Evolutionary conservation across 164 flowering plant genomes (phyloP), one percentile per base, ranked within the genome.

Genomic region (Chloranthus sessilifolius): DNA sequence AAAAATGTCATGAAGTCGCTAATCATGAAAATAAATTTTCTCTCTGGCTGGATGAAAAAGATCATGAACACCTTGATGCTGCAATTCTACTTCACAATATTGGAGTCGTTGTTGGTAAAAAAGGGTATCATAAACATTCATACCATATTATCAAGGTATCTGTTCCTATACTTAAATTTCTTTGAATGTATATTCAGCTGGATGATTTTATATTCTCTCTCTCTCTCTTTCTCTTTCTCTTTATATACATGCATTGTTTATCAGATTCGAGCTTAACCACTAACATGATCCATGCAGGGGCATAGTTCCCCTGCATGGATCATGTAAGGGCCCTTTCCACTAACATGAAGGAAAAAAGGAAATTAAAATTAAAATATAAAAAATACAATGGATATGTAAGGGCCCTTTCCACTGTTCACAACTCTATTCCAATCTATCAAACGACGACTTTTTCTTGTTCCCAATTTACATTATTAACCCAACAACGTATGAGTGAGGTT

Each of bases 51-150:
- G 71, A 65, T 56, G 80, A 66, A 11, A 72, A 65, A 59, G 81
- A 85, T 73, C 69, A 80, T 50, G 89, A 85, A 58, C 82, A 71
- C 63, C 80, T 85, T 43, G 85, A 85, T 72, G 89, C 87, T 66
- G 89, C 89, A 16, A 75, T 83, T 64, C 54, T 85, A 64, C 89
- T 85, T 67, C 87, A 82, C 64, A 74, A 69, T 50, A 72, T 82
- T 50, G 95, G 89, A 25, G 53, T 58, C 28, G 65, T 47, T 60
- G 42, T 58, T 60, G 84, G 86, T 36, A 68, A 74, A 64, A 80
- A 78, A 56, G 78, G 88, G 15, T 82, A 78, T 56, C 88, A 82
- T 65, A 82, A 82, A 62, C 77, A 69, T 39, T 76, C 87, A 16
- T 80, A 59, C 53, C 63, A 46, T 38, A 64, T 80, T 20, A 73